Evolutionary conservation across 169 alveolate genomes (phyloP).

Genomic region (Cryptosporidium andersoni): DNA sequence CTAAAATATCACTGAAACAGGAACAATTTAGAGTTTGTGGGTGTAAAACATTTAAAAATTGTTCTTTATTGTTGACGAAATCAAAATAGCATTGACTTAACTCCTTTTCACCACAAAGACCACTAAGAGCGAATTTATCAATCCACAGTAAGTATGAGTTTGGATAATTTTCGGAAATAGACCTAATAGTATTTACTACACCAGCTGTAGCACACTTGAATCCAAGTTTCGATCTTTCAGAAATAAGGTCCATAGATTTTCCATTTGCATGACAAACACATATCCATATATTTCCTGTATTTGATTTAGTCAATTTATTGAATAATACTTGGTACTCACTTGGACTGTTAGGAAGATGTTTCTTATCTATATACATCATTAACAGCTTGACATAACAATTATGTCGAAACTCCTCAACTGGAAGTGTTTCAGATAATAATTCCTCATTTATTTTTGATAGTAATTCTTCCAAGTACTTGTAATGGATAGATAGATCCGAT

Average conservation of each 20-base stretch:
- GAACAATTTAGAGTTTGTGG: slow-evolving; percentile 8
- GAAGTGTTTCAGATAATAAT: not conserved
- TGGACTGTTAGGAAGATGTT: slow-evolving; percentile 7
- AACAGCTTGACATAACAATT: slow-evolving; percentile 37
- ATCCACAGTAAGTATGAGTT: slow-evolving; percentile 27
- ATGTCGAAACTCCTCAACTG: not conserved
- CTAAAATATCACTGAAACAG: slow-evolving; percentile 24
- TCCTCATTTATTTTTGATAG: not conserved
- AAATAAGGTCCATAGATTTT: slow-evolving; percentile 22
- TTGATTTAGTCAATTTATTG: slow-evolving; percentile 4
- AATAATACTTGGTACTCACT: slow-evolving; percentile 32
- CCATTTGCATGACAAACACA: slow-evolving; percentile 64
- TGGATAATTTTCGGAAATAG: no score
- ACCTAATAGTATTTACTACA: slow-evolving; percentile 16
- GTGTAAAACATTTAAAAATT: not conserved
- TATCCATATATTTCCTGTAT: slow-evolving; percentile 22
- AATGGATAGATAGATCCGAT: no score
- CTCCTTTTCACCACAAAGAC: slow-evolving; percentile 62
- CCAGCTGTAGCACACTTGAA: slow-evolving; percentile 59
- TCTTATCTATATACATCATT: not conserved
- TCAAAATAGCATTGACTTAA: slow-evolving; percentile 49
- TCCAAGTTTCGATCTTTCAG: slow-evolving; percentile 35
- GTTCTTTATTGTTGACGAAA: not conserved
- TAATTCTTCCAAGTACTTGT: not conserved
- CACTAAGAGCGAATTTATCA: slow-evolving; percentile 69